phyloP scores from a whole-genome alignment of 129 eudicot species.

The Pittosporum tobira region DNA sequence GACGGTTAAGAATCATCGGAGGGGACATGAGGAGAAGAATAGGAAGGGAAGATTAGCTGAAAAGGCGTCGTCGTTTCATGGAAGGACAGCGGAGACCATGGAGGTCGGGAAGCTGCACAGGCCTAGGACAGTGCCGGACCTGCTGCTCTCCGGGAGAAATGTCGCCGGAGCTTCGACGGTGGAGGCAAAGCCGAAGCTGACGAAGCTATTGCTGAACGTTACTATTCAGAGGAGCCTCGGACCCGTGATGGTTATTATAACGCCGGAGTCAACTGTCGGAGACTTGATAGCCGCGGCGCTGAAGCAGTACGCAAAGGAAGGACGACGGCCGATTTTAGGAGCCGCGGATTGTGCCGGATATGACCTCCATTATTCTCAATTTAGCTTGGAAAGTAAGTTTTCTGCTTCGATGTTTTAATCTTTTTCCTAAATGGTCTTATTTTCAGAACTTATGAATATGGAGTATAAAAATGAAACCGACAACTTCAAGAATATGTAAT shows the following conservation, averaged over 20 bases:
- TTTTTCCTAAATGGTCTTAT: too few species aligned
- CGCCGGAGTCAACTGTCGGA: constrained; percentile 60
- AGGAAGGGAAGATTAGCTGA: constrained; percentile 40
- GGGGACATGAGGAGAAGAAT: constrained; percentile 28
- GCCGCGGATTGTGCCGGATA: constrained; percentile 30
- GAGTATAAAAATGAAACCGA: too few species aligned
- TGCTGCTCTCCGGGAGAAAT: constrained; percentile 28
- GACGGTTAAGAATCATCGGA: constrained; percentile 33
- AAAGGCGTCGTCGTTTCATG: constrained; percentile 65
- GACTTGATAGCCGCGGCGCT: constrained; percentile 56
- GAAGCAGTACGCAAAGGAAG: constrained; percentile 61
- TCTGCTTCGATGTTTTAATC: too few species aligned
- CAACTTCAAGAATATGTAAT: too few species aligned
- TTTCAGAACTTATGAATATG: too few species aligned
- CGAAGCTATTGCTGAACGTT: constrained; percentile 73
- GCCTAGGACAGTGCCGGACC: constrained; percentile 76
- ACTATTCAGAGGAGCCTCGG: constrained; percentile 74
- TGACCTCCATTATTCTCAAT: constrained; percentile 90
- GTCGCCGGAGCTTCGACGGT: constrained; percentile 9
- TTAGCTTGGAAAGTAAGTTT: constrained; percentile 81
- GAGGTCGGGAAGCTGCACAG: constrained; percentile 33
- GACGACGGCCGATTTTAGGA: constrained; percentile 43
- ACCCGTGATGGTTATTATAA: constrained; percentile 57
- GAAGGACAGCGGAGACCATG: constrained; percentile 29
- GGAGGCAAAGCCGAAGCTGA: constrained; percentile 31